Conservation (phyloP, 805 yeast genomes). For the Candida yuanshanica region DNA sequence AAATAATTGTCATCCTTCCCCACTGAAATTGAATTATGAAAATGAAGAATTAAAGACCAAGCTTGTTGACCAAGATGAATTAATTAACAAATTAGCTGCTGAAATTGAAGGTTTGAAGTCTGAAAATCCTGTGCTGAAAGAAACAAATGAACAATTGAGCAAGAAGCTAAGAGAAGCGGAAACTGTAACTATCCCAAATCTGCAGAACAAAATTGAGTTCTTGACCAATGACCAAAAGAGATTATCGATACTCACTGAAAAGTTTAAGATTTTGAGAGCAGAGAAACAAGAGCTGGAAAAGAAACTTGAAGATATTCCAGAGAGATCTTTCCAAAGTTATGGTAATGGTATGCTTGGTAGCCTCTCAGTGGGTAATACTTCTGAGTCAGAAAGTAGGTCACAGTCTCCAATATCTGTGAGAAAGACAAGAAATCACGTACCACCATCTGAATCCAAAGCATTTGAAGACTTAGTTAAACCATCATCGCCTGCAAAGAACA, state of each 20-base stretch:
- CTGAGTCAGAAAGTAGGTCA: background rate
- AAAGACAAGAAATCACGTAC: background rate
- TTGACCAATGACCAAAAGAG: slow-evolving; percentile 23
- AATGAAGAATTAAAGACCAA: slow-evolving; percentile 47
- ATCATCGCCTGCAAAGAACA: slow-evolving; percentile 4
- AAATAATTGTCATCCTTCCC: slow-evolving; percentile 45
- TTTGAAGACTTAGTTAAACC: slow-evolving; percentile 1
- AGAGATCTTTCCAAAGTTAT: background rate
- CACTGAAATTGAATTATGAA: slow-evolving; percentile 51
- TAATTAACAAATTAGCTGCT: slow-evolving; percentile 40
- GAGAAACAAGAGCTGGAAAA: slow-evolving; percentile 29
- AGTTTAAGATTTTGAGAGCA: slow-evolving; percentile 23
- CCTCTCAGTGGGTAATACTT: background rate
- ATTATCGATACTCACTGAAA: slow-evolving; percentile 19
- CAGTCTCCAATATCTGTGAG: background rate
- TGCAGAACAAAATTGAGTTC: slow-evolving; percentile 37
- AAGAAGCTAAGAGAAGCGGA: slow-evolving; percentile 38
- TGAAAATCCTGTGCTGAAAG: slow-evolving; percentile 33
- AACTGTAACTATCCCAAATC: slow-evolving; percentile 38
- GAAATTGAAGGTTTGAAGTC: slow-evolving; percentile 35
- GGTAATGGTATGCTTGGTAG: background rate
- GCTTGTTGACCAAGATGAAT: slow-evolving; percentile 42
- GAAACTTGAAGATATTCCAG: slow-evolving; percentile 20
- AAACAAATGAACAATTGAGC: slow-evolving; percentile 34
- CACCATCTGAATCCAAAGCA: slow-evolving; percentile 1